These are phyloP conservation scores for Stylosanthes scabra DNA, from an alignment of 331 rosid genomes.

Conservation along the genomic window DNA sequence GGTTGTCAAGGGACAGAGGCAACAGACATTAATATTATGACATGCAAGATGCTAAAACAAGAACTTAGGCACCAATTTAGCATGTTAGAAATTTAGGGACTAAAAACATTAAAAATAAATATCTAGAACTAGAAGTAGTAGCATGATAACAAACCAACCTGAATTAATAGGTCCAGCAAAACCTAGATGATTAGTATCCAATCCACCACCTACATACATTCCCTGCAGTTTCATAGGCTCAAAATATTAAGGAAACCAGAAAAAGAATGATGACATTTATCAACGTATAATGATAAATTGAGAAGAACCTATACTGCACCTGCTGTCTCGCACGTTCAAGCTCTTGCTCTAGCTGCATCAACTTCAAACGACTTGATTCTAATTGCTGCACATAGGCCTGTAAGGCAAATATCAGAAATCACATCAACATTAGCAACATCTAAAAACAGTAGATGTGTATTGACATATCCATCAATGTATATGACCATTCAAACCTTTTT, in stretches of 20 bases:
- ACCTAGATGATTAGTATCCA: conserved; percentile 69
- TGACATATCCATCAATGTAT: conserved; percentile 27
- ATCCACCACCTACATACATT: conserved; percentile 59
- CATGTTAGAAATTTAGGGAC: conserved; percentile 3
- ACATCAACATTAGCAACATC: conserved; percentile 31
- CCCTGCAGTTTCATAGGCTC: conserved; percentile 66
- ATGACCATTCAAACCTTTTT: conserved; percentile 72
- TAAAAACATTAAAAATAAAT: conserved; percentile 9
- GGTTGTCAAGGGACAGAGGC: not conserved
- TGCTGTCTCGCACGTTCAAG: conserved; percentile 89
- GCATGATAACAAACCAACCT: conserved; percentile 61
- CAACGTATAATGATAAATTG: conserved; percentile 14
- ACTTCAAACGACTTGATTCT: conserved; percentile 94
- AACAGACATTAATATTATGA: not conserved
- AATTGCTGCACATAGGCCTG: conserved; percentile 97
- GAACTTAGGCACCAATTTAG: not conserved
- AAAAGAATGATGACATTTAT: conserved; percentile 25
- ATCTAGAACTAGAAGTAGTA: conserved; percentile 27
- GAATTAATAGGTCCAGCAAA: conserved; percentile 70
- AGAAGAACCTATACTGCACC: conserved; percentile 49
- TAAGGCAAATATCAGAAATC: conserved; percentile 37
- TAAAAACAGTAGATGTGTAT: conserved; percentile 17
- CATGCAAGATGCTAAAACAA: not conserved
- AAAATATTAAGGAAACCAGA: conserved; percentile 23
- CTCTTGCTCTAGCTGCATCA: conserved; percentile 93